A percentile compares a stretch with the other conserved stretches of the same genome.
phyloP scores from a whole-genome alignment of 139 green algal genomes.

The Pleodorina starrii region DNA sequence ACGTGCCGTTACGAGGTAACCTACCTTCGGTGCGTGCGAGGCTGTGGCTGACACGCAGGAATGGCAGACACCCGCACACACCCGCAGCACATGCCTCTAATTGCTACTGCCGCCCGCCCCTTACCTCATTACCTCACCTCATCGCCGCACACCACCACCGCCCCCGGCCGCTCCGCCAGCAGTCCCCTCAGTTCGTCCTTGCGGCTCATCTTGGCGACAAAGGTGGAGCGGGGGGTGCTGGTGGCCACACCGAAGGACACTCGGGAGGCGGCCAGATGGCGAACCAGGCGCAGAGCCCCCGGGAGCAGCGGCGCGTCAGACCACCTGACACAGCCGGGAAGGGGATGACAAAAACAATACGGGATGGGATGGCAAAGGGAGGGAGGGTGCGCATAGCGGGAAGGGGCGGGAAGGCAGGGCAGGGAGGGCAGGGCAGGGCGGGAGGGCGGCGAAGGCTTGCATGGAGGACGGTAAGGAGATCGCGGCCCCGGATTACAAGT shows the following conservation, averaged over 20 bases:
- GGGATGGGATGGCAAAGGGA: not conserved
- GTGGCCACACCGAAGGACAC: constrained; percentile 87
- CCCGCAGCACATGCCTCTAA: too few species aligned
- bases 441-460: too few species aligned
- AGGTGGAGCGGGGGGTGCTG: constrained; percentile 72
- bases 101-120: too few species aligned
- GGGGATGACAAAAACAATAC: not conserved
- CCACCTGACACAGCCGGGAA: constrained; percentile 59
- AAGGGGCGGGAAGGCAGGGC: too few species aligned
- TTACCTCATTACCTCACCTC: constrained; percentile 65
- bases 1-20: too few species aligned
- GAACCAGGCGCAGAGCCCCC: constrained; percentile 84
- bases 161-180: constrained; percentile 54
- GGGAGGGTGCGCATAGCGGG: too few species aligned
- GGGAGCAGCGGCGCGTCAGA: constrained; percentile 82
- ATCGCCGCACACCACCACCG: constrained; percentile 78
- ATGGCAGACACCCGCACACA: too few species aligned
- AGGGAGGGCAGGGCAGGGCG: too few species aligned
- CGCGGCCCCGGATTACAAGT: too few species aligned
- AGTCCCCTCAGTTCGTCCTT: constrained; percentile 61
- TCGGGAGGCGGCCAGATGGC: constrained; percentile 71
- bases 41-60: too few species aligned
- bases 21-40: too few species aligned
- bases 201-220: constrained; percentile 71
- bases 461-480: too few species aligned